Evolutionary conservation across 208 protist genomes (phyloP).

Genomic region (Leptomonas seymouri): DNA sequence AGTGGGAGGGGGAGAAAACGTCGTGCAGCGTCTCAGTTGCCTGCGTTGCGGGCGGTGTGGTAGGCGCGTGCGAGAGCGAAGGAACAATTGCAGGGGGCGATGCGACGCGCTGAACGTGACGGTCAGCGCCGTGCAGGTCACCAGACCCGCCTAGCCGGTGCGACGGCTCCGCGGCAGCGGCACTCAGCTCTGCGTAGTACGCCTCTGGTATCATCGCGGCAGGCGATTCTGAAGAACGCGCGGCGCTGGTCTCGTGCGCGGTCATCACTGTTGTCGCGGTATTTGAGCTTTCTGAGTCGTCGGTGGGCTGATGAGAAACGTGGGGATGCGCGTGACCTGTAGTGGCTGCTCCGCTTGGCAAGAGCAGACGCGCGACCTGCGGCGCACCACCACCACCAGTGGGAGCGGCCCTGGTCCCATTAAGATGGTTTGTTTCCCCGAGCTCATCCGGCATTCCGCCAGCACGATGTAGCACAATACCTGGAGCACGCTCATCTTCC

Average conservation of each 20-base stretch:
- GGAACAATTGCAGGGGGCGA: background rate
- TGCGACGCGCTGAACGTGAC: constrained; percentile 7
- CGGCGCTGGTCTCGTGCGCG: background rate
- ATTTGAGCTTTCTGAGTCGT: background rate
- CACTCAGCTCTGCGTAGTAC: constrained; percentile 11
- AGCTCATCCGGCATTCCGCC: background rate
- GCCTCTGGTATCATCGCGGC: constrained; percentile 15
- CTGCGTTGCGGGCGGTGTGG: background rate
- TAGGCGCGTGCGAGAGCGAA: background rate
- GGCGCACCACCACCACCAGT: too few relatives aligned
- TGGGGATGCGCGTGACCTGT: background rate
- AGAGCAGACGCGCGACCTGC: too few relatives aligned
- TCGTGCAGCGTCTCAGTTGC: background rate
- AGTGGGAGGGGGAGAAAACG: constrained; percentile 14
- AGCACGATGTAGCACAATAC: background rate
- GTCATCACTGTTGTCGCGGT: constrained; percentile 6
- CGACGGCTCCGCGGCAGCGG: background rate
- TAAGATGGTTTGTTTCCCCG: too few relatives aligned
- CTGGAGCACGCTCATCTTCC: constrained; percentile 1
- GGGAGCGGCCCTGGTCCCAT: too few relatives aligned
- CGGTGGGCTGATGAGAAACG: background rate
- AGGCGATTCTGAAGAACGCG: constrained; percentile 14
- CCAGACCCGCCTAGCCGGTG: background rate
- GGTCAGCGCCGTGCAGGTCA: background rate
- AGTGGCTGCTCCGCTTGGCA: background rate